Conservation (phyloP, 2,329 filamentous ascomycete genomes). For the Colletotrichum cereale region DNA sequence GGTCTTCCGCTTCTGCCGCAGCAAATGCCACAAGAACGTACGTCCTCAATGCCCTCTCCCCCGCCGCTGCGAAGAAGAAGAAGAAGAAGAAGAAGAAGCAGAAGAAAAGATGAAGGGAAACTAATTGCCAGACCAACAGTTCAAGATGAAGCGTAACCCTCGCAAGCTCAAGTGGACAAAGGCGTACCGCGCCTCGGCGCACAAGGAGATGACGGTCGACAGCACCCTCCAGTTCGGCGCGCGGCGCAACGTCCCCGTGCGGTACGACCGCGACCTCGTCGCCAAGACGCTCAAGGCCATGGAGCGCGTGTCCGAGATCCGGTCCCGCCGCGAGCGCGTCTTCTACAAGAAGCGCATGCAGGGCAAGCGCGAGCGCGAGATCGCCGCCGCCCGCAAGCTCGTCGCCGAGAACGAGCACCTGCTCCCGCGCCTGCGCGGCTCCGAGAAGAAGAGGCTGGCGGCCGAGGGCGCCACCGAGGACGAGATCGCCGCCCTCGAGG, state of each 20-base stretch:
- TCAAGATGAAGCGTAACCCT: conserved; percentile 99
- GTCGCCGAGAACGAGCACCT: conserved; percentile 94
- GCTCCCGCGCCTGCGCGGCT: conserved; percentile 78
- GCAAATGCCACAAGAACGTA: conserved; percentile 72
- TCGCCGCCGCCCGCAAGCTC: conserved; percentile 85
- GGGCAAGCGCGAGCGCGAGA: conserved; percentile 86
- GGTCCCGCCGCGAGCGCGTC: conserved; percentile 83
- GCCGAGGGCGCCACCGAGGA: conserved; percentile 59
- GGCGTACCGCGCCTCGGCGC: conserved; percentile 85
- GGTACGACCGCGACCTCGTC: conserved; percentile 95
- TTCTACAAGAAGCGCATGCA: conserved; percentile 96
- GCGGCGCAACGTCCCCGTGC: conserved; percentile 91
- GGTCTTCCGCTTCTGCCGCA: conserved; percentile 70
- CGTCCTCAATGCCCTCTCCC: conserved; percentile 38
- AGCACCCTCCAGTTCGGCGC: conserved; percentile 92
- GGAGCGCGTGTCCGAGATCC: conserved; percentile 89
- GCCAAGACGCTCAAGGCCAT: conserved; percentile 91
- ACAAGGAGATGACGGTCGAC: conserved; percentile 84
- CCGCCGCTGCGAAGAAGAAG: not conserved
- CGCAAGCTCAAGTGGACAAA: conserved; percentile 98
- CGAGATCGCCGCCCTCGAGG: conserved; percentile 62
- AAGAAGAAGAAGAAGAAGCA: too few species aligned
- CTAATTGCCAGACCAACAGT: conserved; percentile 51
- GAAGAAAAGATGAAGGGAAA: not conserved
- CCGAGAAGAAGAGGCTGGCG: conserved; percentile 71